A percentile compares a stretch with the other conserved stretches of the same genome.
Conservation (phyloP, 768 basidiomycete genomes). For the Suillus occidentalis region DNA sequence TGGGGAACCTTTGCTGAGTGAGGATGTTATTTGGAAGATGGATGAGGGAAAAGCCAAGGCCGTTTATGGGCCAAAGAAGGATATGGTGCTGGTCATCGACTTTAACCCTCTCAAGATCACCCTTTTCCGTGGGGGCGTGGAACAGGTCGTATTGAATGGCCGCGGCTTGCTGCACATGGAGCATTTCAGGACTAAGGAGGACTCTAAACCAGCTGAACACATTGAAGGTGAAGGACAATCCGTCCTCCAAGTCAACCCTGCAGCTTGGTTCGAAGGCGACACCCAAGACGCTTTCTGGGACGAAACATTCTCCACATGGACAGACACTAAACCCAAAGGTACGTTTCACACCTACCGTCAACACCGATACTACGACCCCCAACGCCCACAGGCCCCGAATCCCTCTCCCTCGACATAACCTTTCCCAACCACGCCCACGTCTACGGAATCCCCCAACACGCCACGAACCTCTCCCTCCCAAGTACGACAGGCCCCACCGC, state of each 20-base stretch:
- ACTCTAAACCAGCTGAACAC: conserved; percentile 38
- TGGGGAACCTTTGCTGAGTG: conserved; percentile 64
- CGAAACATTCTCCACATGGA: conserved; percentile 84
- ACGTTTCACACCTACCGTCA: conserved; percentile 4
- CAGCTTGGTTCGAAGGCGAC: conserved; percentile 89
- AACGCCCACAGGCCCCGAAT: conserved; percentile 79
- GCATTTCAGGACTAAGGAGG: conserved; percentile 78
- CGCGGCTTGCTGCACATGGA: conserved; percentile 95
- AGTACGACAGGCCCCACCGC: conserved; percentile 80
- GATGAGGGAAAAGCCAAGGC: conserved; percentile 66
- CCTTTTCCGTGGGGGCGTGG: conserved; percentile 70
- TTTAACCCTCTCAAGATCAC: conserved; percentile 77
- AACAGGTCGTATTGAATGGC: conserved; percentile 88
- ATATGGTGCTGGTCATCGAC: conserved; percentile 64
- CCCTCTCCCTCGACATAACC: conserved; percentile 85
- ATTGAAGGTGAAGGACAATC: conserved; percentile 44
- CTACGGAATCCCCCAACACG: conserved; percentile 97
- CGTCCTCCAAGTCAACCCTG: conserved; percentile 51
- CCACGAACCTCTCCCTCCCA: conserved; percentile 85
- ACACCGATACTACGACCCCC: background rate
- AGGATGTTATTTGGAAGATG: conserved; percentile 60
- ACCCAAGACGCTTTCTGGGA: conserved; percentile 86
- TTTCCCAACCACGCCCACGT: conserved; percentile 92
- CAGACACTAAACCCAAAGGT: conserved; percentile 97
- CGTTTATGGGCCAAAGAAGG: conserved; percentile 61